Conservation (phyloP, 2,329 filamentous ascomycete species). For the Colletotrichum sublineola region DNA sequence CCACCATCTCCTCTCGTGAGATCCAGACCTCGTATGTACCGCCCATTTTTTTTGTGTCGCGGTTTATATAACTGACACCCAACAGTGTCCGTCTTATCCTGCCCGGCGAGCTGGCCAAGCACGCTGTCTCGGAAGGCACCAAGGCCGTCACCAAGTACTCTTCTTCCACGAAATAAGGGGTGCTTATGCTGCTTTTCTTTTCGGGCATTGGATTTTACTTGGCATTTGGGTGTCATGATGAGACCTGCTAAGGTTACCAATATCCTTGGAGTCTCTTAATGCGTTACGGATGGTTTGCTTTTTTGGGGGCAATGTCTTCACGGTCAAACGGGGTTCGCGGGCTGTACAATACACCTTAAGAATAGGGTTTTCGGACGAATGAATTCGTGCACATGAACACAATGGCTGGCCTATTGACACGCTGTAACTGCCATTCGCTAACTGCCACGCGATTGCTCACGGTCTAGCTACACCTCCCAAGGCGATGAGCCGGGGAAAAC, state of each 20-base stretch:
- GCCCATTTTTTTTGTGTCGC: neutral
- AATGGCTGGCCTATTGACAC: neutral
- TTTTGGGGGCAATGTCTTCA: constrained; percentile 78
- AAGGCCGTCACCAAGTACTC: constrained; percentile 99
- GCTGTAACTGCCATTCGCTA: accelerated
- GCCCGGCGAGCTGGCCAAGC: constrained; percentile 98
- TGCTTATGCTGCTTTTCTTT: constrained; percentile 69
- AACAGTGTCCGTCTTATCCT: constrained; percentile 90
- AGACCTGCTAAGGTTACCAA: constrained; percentile 61
- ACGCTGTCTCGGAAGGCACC: constrained; percentile 98
- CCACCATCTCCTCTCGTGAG: constrained; percentile 98
- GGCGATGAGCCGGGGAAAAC: too few species aligned
- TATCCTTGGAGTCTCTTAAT: constrained; percentile 73
- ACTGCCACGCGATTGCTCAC: too few species aligned
- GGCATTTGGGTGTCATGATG: constrained; percentile 72
- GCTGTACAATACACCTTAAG: constrained; percentile 79
- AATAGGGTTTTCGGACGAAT: constrained; percentile 72
- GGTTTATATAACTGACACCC: constrained; percentile 64
- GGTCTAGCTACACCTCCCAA: too few species aligned
- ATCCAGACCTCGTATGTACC: constrained; percentile 90
- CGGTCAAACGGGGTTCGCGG: constrained; percentile 77
- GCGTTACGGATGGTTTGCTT: constrained; percentile 80
- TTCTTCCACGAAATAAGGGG: constrained; percentile 94
- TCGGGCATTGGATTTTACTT: constrained; percentile 67
- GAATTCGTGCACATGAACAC: constrained; percentile 71